Percentiles rank a stretch among this genome's conserved stretches.
These are phyloP conservation scores for Canna indica DNA, from an alignment of 176 grass and related monocot species.

Conservation along the genomic window DNA sequence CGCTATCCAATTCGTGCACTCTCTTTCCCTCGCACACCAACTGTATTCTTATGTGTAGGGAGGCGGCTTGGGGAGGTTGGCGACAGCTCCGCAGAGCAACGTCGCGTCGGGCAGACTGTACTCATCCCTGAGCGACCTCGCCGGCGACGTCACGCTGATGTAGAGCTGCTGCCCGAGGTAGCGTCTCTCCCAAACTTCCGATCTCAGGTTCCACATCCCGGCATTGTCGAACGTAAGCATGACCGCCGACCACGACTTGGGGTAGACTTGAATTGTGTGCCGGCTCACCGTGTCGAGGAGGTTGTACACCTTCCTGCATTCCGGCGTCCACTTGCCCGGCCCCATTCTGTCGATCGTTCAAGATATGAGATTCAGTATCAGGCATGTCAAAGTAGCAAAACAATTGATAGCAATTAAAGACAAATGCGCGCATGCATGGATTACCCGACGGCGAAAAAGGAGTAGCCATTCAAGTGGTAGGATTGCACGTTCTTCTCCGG, in stretches of 20 bases:
- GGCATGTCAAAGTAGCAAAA: too few relatives aligned
- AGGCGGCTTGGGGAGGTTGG: conserved; percentile 56
- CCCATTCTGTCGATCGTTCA: conserved; percentile 47
- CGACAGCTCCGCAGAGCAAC: conserved; percentile 59
- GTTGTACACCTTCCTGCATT: conserved; percentile 52
- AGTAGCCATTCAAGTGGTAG: conserved; percentile 73
- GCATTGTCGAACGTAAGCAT: conserved; percentile 92
- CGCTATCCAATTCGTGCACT: too few relatives aligned
- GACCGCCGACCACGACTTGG: conserved; percentile 84
- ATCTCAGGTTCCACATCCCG: conserved; percentile 92
- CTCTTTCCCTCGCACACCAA: too few relatives aligned
- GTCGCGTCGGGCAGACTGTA: conserved; percentile 57
- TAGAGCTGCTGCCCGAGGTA: conserved; percentile 83
- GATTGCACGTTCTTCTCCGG: conserved; percentile 67
- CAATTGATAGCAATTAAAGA: too few relatives aligned
- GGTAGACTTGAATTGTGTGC: conserved; percentile 92
- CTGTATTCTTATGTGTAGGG: conserved; percentile 45
- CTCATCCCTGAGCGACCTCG: conserved; percentile 77
- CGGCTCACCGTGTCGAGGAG: conserved; percentile 84
- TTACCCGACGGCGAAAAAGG: conserved; percentile 90
- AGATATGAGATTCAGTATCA: too few relatives aligned
- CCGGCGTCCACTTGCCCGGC: conserved; percentile 44
- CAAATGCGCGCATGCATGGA: not conserved
- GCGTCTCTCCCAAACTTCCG: conserved; percentile 59
- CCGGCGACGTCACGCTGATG: conserved; percentile 62